phyloP scores from a whole-genome alignment of 2,329 filamentous ascomycete species.

The Fusarium cyanostomum region DNA sequence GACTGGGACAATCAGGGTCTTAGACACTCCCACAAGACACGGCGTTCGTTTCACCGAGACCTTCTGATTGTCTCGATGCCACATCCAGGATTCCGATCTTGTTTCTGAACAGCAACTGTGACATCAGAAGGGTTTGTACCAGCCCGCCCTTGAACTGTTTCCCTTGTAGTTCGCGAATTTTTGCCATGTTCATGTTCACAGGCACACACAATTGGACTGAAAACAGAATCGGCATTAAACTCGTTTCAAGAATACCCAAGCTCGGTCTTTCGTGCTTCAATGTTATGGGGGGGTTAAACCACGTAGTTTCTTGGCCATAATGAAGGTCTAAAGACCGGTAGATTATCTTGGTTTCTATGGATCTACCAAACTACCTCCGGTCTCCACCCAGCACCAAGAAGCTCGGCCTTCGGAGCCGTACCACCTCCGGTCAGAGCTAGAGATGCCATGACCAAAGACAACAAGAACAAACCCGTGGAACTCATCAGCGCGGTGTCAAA shows the following conservation, averaged over 20 bases:
- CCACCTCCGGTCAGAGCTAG: background rate
- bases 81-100: background rate
- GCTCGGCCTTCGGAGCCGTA: background rate
- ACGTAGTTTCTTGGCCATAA: too few relatives aligned
- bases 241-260: background rate
- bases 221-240: too few relatives aligned
- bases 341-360: too few relatives aligned
- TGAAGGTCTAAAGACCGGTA: too few relatives aligned
- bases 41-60: slow-evolving; percentile 9
- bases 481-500: slow-evolving; percentile 52
- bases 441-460: slow-evolving; percentile 2
- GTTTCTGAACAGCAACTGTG: background rate
- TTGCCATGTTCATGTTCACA: too few relatives aligned
- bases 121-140: slow-evolving; percentile 1
- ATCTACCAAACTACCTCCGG: background rate
- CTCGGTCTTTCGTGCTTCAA: background rate
- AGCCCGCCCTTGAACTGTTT: slow-evolving; percentile 4
- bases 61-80: slow-evolving; percentile 12
- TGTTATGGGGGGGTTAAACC: too few relatives aligned
- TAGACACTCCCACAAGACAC: slow-evolving; percentile 3
- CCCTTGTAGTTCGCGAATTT: background rate
- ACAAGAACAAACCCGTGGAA: slow-evolving; percentile 32
- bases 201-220: too few relatives aligned
- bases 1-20: slow-evolving; percentile 4
- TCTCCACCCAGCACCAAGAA: background rate